Conservation (phyloP, 495 filamentous ascomycete genomes). For the Xylaria palmicola region DNA sequence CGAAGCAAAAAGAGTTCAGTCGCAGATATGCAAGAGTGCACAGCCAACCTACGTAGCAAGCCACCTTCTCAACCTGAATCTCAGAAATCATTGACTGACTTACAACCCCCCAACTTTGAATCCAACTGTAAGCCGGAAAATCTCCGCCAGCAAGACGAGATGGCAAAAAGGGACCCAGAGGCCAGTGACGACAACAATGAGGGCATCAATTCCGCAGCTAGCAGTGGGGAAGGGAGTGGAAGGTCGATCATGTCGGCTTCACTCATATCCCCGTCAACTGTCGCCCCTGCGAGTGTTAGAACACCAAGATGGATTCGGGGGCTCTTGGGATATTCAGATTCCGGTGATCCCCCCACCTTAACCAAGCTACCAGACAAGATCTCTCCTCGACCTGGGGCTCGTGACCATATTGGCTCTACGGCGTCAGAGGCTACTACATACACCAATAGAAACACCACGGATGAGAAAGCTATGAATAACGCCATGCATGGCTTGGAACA, state of each 20-base stretch:
- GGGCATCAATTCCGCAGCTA: not conserved
- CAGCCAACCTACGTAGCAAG: not conserved
- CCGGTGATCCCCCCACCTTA: constrained; percentile 12
- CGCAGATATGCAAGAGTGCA: not conserved
- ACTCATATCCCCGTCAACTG: not conserved
- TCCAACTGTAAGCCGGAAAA: constrained; percentile 20
- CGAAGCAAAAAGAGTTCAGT: constrained; percentile 2
- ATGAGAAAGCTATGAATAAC: constrained; percentile 22
- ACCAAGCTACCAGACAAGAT: constrained; percentile 29
- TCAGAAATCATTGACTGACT: constrained; percentile 10
- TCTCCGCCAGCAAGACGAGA: constrained; percentile 8
- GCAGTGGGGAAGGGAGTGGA: not conserved
- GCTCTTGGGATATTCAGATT: constrained; percentile 23
- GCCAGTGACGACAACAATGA: not conserved
- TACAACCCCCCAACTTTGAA: constrained; percentile 5
- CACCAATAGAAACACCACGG: constrained; percentile 18
- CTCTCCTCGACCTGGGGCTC: constrained; percentile 22
- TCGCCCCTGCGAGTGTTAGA: not conserved
- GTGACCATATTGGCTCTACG: constrained; percentile 20
- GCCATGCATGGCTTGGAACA: constrained; percentile 46
- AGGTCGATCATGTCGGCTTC: not conserved
- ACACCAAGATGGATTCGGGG: constrained; percentile 28
- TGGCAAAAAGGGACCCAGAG: not conserved
- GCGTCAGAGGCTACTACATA: constrained; percentile 26
- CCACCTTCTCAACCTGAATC: constrained; percentile 14